Base-by-base conservation (phyloP, 495 filamentous ascomycete species). In the Penicillium turbatum region DNA sequence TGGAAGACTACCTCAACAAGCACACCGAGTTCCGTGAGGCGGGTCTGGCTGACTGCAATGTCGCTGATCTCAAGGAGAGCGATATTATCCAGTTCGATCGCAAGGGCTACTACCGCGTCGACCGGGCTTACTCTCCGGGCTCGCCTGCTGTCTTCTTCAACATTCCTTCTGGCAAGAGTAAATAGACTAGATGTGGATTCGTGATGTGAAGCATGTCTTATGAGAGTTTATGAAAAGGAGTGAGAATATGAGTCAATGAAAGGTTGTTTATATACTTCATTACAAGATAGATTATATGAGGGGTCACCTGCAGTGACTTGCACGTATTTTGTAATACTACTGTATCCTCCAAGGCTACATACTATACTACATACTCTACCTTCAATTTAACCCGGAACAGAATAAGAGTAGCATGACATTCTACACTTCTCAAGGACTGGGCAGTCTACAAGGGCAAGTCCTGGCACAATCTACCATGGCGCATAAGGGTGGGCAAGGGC, bases 31-130 rank as follows among this genome's bases (percentile, higher is more conserved):
- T 85, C 53, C 82, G 85, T 64, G 86, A 86, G 51, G 79, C 84
- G 40, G 88, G 85, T 13, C 61, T 87, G 41, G 92, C 89, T 35
- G 92, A 96, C 63, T 84, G 82, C 65, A 93, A 92, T 58, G 82
- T 95, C 0, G 78, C 82, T 2, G 76, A 81, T 38, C 72, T 96
- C 47, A 86, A 86, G 75, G 82, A 82, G 68, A 87, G 86, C 61
- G 88, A 92, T 57, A 89, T 97, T 51, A 88, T 97, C 56, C 92
- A 96, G 76, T 90, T 97, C 56, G 92, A 97, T 79, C 80, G 92
- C 38, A 91, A 90, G 69, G 91, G 91, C 11, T 97, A 87, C 74
- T 96, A 89, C 74, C 78, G 90, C 21, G 77, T 91, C 17, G 92
- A 96, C 69, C 72, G 69, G 44, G 68, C 81, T 9, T 79, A 76